Evolutionary conservation across 768 basidiomycete species (phyloP).

Genomic region (Hygrophorus russula): DNA sequence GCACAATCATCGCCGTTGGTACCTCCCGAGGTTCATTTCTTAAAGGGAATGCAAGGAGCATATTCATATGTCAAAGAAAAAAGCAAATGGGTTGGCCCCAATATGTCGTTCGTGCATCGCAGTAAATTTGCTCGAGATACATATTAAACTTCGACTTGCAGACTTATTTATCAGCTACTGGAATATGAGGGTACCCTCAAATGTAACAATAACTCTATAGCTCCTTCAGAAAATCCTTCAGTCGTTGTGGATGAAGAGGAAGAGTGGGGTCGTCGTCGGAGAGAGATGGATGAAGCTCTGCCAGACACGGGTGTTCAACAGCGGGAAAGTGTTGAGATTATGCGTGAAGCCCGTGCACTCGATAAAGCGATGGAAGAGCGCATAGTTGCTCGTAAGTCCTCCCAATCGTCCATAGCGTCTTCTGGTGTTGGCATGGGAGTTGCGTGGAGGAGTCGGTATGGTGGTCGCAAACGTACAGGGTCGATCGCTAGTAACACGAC

Average conservation of each 20-base stretch:
- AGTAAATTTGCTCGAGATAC: constrained; percentile 5
- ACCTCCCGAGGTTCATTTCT: constrained; percentile 63
- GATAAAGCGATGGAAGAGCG: constrained; percentile 87
- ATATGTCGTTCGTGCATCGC: constrained; percentile 72
- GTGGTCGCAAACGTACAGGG: constrained; percentile 53
- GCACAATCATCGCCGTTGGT: constrained; percentile 53
- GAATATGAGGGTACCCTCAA: constrained; percentile 79
- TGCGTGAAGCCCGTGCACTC: constrained; percentile 72
- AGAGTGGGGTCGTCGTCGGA: constrained; percentile 69
- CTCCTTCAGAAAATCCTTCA: constrained; percentile 43
- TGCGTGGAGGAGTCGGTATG: constrained; percentile 56
- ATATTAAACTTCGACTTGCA: constrained; percentile 2
- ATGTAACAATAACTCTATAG: constrained; percentile 35
- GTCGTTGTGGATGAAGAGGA: constrained; percentile 55
- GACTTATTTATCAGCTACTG: constrained; percentile 86
- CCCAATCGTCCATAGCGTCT: constrained; percentile 37
- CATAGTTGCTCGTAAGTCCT: constrained; percentile 61
- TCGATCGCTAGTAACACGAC: constrained; percentile 68
- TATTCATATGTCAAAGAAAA: constrained; percentile 86
- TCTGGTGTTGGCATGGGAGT: constrained; percentile 57
- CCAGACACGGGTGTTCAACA: constrained; percentile 41
- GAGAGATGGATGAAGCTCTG: constrained; percentile 43
- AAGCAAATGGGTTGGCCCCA: constrained; percentile 81
- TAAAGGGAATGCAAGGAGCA: constrained; percentile 84
- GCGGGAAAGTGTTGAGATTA: constrained; percentile 42